These are phyloP conservation scores for Populus nigra DNA, from an alignment of 345 rosid species.

Conservation along the genomic window DNA sequence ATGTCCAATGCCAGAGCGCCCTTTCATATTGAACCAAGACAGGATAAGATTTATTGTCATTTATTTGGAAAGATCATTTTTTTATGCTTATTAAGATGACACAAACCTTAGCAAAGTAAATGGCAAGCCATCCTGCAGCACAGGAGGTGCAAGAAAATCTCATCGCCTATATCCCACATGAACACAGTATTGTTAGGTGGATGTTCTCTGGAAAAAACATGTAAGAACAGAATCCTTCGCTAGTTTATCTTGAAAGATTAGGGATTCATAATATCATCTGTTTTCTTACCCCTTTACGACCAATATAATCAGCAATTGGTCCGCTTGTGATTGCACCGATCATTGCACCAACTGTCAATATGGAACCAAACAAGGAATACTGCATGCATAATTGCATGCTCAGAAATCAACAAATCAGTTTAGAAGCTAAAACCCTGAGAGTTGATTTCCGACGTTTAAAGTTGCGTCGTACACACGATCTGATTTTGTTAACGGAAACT, in stretches of 20 bases:
- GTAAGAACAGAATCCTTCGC: neutral
- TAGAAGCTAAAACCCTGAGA: neutral
- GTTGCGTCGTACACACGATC: neutral
- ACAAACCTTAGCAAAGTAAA: conserved; percentile 78
- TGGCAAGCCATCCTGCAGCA: conserved; percentile 77
- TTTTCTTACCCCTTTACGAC: conserved; percentile 77
- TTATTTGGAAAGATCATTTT: neutral
- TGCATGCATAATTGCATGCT: conserved; percentile 23
- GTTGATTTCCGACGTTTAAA: neutral
- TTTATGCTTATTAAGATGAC: neutral
- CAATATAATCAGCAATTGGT: conserved; percentile 70
- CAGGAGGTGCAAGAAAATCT: conserved; percentile 62
- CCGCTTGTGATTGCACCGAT: conserved; percentile 90
- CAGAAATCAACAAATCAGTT: conserved; percentile 10
- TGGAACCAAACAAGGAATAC: conserved; percentile 85
- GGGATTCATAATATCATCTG: neutral
- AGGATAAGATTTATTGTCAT: neutral
- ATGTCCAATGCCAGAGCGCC: conserved; percentile 59
- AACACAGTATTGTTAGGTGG: conserved; percentile 5
- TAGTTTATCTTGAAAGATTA: neutral
- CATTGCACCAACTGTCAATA: conserved; percentile 90
- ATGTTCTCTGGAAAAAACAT: neutral
- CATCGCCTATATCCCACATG: conserved; percentile 59
- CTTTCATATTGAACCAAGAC: conserved; percentile 32
- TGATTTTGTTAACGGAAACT: neutral